Conservation (phyloP, 2,329 filamentous ascomycete species). For the Phialophora verrucosa region DNA sequence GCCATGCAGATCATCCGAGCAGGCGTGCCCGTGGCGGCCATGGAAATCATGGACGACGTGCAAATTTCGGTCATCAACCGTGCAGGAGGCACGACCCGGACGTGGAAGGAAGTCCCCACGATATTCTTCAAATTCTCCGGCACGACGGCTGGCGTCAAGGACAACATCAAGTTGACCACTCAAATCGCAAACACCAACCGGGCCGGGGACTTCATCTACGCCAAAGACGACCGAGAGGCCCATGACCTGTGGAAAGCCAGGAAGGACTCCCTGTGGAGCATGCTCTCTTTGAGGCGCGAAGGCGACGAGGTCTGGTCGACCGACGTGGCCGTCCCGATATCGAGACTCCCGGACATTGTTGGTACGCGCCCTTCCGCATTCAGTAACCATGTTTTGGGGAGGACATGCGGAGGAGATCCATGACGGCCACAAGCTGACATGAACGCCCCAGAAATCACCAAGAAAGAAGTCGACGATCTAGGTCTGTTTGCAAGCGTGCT, state of each 20-base stretch:
- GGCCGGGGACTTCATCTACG: constrained; percentile 74
- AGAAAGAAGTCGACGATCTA: constrained; percentile 85
- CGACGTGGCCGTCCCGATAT: constrained; percentile 83
- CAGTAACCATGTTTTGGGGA: no score
- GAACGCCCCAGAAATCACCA: constrained; percentile 70
- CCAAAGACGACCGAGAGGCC: constrained; percentile 70
- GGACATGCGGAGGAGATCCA: background rate
- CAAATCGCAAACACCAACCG: constrained; percentile 68
- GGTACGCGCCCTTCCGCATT: constrained; percentile 47
- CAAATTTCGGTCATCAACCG: constrained; percentile 84
- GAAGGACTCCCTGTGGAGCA: constrained; percentile 83
- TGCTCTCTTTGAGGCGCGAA: constrained; percentile 68
- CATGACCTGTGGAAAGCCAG: constrained; percentile 80
- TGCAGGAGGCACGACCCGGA: constrained; percentile 65
- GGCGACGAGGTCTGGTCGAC: constrained; percentile 79
- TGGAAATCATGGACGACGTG: constrained; percentile 89
- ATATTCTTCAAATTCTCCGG: constrained; percentile 86
- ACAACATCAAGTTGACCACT: constrained; percentile 74
- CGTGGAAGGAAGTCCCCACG: constrained; percentile 75
- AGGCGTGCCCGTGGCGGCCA: constrained; percentile 73
- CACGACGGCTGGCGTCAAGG: constrained; percentile 68
- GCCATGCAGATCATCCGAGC: constrained; percentile 77
- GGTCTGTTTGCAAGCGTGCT: constrained; percentile 86
- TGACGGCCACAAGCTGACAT: background rate
- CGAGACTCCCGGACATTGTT: constrained; percentile 66